phyloP scores from a whole-genome alignment of 495 filamentous ascomycete genomes.

The Pyrenula massariospora region DNA sequence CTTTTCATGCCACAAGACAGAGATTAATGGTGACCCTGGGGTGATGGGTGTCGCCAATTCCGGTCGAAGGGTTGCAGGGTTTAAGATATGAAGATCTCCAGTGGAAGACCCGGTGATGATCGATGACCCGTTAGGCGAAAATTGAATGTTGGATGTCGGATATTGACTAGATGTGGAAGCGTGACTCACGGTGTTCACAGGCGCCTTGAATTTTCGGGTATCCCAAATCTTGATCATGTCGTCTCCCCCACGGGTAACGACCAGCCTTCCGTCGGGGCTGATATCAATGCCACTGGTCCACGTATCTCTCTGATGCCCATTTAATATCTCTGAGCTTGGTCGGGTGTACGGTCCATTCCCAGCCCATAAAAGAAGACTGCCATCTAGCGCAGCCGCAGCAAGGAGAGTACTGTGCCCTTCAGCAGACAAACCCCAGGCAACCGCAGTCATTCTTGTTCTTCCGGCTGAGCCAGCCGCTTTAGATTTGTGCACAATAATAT shows the following conservation, averaged over 20 bases:
- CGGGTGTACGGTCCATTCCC: conserved; percentile 81
- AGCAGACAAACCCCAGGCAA: conserved; percentile 70
- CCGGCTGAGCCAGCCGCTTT: conserved; percentile 74
- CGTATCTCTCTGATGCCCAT: conserved; percentile 71
- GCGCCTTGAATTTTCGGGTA: conserved; percentile 86
- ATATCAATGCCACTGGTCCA: conserved; percentile 94
- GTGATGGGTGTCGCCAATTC: conserved; percentile 82
- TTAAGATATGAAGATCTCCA: conserved; percentile 85
- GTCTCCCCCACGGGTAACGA: conserved; percentile 83
- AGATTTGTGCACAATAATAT: conserved; percentile 92
- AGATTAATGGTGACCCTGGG: conserved; percentile 66
- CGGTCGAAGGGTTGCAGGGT: conserved; percentile 73
- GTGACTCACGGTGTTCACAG: conserved; percentile 67
- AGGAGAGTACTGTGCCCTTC: conserved; percentile 73
- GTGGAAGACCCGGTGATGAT: conserved; percentile 82
- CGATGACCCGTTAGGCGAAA: conserved; percentile 68
- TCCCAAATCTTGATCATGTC: conserved; percentile 89
- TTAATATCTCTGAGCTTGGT: conserved; percentile 72
- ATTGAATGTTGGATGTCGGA: conserved; percentile 74
- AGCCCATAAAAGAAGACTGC: conserved; percentile 82
- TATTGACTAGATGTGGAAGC: conserved; percentile 73
- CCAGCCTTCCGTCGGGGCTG: conserved; percentile 77
- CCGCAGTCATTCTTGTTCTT: conserved; percentile 83
- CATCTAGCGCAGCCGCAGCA: conserved; percentile 79
- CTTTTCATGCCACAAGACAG: conserved; percentile 82